Base-by-base conservation (phyloP, 129 eudicot genomes). In the Pittosporum tobira region DNA sequence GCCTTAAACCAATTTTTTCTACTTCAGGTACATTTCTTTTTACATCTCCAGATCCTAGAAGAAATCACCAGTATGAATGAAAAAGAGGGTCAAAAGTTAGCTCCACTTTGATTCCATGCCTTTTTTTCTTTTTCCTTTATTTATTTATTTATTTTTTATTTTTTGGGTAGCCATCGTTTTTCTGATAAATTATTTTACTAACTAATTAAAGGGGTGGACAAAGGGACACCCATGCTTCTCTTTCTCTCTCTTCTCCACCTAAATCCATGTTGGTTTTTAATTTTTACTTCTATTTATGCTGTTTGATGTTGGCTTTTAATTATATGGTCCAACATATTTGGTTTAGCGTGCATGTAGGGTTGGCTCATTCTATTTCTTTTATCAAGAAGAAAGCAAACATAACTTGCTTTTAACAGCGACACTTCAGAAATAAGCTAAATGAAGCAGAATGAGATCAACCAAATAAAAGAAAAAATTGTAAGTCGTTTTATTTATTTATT, bases 371-470 rank as follows among this genome's bases (percentile, higher is more conserved):
- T 38, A 0, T 38, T 38, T 38, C 44, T 38, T 38, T 38, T 15
- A 38, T 38, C 8, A 38, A 38, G 1, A 38, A 12, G 1, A n/a
- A n/a, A 38, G 2, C 44, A 0, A 38, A 38, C 44, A 7, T 12
- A 38, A 38, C 44, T 38, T 38, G 44, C 11, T 38, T 38, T 12
- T 51, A 50, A n/a, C n/a, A n/a, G n/a, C n/a, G n/a, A n/a, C n/a
- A n/a, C n/a, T n/a, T n/a, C n/a, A n/a, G n/a, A n/a, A n/a, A n/a
- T n/a, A n/a, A n/a, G n/a, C n/a, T n/a, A n/a, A n/a, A n/a, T n/a
- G n/a, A n/a, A n/a, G n/a, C n/a, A 72, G 49, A 72, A 64, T 58
- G 65, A 71, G 77, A 51, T 73, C 75, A 54, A 62, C 44, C 6
- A 53, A 53, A 53, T 15, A 3, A 2, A 5, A 5, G 3, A 1